A percentile compares a stretch with the other conserved stretches of the same genome.
Conservation (phyloP, 2,329 filamentous ascomycete species). For the Exophiala bonariae region DNA sequence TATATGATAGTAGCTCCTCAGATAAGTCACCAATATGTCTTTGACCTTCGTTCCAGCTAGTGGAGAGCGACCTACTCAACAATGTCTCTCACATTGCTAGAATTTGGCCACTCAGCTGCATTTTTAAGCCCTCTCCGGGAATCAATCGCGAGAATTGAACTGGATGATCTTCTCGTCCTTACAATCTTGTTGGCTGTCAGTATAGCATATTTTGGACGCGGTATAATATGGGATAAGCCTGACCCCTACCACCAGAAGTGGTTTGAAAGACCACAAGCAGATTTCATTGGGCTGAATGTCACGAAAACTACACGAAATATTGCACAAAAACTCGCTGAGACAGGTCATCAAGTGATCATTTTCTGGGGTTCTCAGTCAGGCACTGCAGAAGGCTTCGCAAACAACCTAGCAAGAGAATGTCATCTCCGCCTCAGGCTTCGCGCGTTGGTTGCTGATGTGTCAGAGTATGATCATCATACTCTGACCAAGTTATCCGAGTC, state of each 20-base stretch:
- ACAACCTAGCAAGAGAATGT: conserved; percentile 84
- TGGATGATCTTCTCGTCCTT: conserved; percentile 47
- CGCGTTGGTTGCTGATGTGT: conserved; percentile 26
- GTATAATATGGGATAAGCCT: conserved; percentile 49
- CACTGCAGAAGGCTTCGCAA: conserved; percentile 91
- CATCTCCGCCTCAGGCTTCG: conserved; percentile 85
- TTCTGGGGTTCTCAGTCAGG: conserved; percentile 93
- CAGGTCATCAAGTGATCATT: conserved; percentile 58
- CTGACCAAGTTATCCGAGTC: conserved; percentile 21
- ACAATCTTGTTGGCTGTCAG: conserved; percentile 38
- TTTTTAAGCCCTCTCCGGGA: background rate
- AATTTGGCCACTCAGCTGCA: no score
- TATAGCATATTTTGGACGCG: conserved; percentile 44
- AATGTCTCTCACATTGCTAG: no score
- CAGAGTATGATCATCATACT: conserved; percentile 21
- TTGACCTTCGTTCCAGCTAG: no score
- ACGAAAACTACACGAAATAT: conserved; percentile 39
- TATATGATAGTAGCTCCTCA: no score
- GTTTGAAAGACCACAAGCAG: conserved; percentile 52
- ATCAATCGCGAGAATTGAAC: conserved; percentile 18
- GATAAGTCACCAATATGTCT: no score
- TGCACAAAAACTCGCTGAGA: conserved; percentile 43
- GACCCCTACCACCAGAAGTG: conserved; percentile 51
- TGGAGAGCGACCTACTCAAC: no score
- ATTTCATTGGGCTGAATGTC: conserved; percentile 27